Conservation (phyloP, 1,284 basidiomycete genomes). For the Leccinum solheimii region DNA sequence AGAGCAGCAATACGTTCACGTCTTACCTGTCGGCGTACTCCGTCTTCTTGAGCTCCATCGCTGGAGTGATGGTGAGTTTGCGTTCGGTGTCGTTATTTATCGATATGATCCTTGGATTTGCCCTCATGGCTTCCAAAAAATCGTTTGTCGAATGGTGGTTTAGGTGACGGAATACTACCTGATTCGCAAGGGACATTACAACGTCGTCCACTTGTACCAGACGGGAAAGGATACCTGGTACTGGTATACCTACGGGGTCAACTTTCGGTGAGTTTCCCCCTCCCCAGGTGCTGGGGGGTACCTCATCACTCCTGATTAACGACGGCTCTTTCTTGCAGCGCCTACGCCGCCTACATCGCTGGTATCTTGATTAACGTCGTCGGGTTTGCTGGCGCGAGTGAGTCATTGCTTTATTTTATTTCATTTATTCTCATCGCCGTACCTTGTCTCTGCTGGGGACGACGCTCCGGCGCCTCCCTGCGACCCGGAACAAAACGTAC, state of each 20-base stretch:
- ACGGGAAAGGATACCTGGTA: conserved; percentile 65
- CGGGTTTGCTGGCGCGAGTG: conserved; percentile 66
- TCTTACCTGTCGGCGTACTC: conserved; percentile 85
- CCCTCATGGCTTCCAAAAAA: background rate
- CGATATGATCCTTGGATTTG: background rate
- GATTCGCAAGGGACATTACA: conserved; percentile 71
- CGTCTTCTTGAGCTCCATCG: conserved; percentile 80
- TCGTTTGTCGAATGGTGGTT: background rate
- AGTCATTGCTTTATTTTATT: conserved; percentile 29
- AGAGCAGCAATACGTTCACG: conserved; percentile 75
- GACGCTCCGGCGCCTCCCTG: background rate
- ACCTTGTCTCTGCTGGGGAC: background rate
- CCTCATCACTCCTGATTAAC: background rate
- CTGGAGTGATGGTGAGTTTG: conserved; percentile 70
- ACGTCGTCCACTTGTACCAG: conserved; percentile 72
- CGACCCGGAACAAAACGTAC: background rate
- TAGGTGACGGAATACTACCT: conserved; percentile 81
- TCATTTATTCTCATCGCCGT: background rate
- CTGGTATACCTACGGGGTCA: conserved; percentile 75
- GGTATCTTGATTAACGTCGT: conserved; percentile 85
- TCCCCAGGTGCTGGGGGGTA: background rate
- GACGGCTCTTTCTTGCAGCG: conserved; percentile 39
- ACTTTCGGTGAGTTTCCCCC: conserved; percentile 51
- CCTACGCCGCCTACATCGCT: conserved; percentile 69
- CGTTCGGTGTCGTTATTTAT: background rate